Evolutionary conservation across 495 filamentous ascomycete genomes (phyloP).

Genomic region (Penicillium coprophilum): DNA sequence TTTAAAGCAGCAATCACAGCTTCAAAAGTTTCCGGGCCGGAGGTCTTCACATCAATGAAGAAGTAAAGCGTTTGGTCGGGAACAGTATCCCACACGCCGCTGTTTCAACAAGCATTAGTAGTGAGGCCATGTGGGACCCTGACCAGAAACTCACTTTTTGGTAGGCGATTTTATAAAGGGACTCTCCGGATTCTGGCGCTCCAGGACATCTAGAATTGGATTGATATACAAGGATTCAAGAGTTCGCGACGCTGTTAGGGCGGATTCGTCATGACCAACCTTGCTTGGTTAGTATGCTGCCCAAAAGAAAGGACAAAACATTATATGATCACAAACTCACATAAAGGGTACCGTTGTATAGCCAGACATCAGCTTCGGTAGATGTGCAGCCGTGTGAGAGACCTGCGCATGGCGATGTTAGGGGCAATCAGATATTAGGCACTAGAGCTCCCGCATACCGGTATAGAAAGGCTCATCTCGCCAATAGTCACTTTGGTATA

Average conservation of each 20-base stretch:
- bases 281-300: slow-evolving; percentile 11
- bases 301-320: neutral
- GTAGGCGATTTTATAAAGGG: slow-evolving; percentile 39
- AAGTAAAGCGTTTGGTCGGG: slow-evolving; percentile 63
- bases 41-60: slow-evolving; percentile 71
- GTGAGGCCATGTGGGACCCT: neutral
- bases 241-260: slow-evolving; percentile 51
- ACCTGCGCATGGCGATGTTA: slow-evolving; percentile 20
- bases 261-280: slow-evolving; percentile 57
- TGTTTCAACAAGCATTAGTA: slow-evolving; percentile 15
- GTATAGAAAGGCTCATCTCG: slow-evolving; percentile 51
- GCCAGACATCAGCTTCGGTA: slow-evolving; percentile 89
- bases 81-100: slow-evolving; percentile 50
- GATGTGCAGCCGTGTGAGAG: slow-evolving; percentile 61
- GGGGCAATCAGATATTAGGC: neutral
- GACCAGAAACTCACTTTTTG: slow-evolving; percentile 33
- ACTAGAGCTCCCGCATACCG: slow-evolving; percentile 25
- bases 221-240: slow-evolving; percentile 57
- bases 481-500: slow-evolving; percentile 43
- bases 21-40: slow-evolving; percentile 48
- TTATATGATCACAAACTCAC: slow-evolving; percentile 23
- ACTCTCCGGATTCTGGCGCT: slow-evolving; percentile 47
- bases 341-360: slow-evolving; percentile 65
- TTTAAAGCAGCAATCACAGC: slow-evolving; percentile 61
- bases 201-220: slow-evolving; percentile 53